Evolutionary conservation across 441 rosid genomes (phyloP).

Genomic region (Gossypium laxum): DNA sequence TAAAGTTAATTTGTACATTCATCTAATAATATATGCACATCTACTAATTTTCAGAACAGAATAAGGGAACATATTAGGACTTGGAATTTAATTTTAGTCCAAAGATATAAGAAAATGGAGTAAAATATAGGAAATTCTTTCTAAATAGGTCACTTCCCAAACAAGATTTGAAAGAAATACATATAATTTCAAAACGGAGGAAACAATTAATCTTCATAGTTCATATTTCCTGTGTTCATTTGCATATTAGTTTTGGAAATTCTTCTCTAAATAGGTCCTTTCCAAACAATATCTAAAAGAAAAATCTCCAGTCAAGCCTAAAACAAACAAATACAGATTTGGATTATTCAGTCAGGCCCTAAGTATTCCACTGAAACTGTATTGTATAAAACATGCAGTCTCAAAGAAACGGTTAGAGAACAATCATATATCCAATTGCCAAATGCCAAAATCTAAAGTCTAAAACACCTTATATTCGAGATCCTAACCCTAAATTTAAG

Average conservation of each 20-base stretch:
- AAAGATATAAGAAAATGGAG: neutral
- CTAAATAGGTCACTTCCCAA: neutral
- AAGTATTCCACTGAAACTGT: neutral
- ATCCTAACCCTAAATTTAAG: neutral
- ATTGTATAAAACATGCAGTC: neutral
- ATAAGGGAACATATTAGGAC: neutral
- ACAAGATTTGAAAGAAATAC: neutral
- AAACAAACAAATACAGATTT: neutral
- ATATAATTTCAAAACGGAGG: neutral
- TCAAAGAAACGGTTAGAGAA: neutral
- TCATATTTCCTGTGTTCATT: neutral
- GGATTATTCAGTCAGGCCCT: neutral
- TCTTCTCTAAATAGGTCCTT: neutral
- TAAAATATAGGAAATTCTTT: neutral
- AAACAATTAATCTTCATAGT: neutral
- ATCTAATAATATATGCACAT: neutral
- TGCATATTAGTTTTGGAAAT: neutral
- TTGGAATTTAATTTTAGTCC: neutral
- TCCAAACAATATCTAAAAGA: neutral
- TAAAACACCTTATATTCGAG: neutral
- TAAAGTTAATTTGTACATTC: neutral
- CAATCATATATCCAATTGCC: neutral
- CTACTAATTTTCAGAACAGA: neutral
- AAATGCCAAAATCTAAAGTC: neutral
- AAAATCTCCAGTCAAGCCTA: neutral